Evolutionary conservation across 2,329 filamentous ascomycete species (phyloP), one percentile per base, ranked within the genome.

Genomic region (Botrytis cinerea): DNA sequence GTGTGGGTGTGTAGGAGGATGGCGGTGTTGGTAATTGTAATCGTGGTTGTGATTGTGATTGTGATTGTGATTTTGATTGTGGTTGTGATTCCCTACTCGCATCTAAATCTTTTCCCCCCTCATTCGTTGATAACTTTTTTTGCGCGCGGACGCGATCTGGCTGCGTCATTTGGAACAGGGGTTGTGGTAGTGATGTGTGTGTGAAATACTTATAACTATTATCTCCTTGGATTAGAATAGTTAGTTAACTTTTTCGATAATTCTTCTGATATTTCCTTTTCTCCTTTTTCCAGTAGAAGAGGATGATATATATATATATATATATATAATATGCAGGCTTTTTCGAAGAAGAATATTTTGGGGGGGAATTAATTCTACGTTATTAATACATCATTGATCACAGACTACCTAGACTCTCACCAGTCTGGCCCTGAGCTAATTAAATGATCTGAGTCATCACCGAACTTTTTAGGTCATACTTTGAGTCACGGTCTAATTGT

Each of bases 141-240:
- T 28, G 64, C 64, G 64, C 64, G 64, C 32, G 64, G 46, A 68
- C 46, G 46, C 64, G 64, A 54, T 54, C 22, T 1, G 40, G 25
- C 48, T 68, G 66, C 66, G 48, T 68, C 66, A 68, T 68, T 43
- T 40, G 38, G 38, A n/a, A 68, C 64, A 51, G n/a, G 64, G 64
- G 46, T 51, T 9, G 10, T 22, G 6, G 18, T 46, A 14, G 43
- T n/a, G 6, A n/a, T n/a, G 8, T 25, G n/a, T n/a, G n/a, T n/a
- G n/a, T n/a, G n/a, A n/a, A n/a, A n/a, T n/a, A n/a, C n/a, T n/a
- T n/a, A n/a, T n/a, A n/a, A n/a, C n/a, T n/a, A n/a, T n/a, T n/a
- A 32, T 32, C 32, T 32, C 32, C 32, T 4, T 32, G 32, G 32
- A 32, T 25, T 40, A n/a, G 22, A 60, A 14, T 5, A 2, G 28